phyloP scores from a whole-genome alignment of 306 rosid genomes.

The Luffa aegyptiaca region DNA sequence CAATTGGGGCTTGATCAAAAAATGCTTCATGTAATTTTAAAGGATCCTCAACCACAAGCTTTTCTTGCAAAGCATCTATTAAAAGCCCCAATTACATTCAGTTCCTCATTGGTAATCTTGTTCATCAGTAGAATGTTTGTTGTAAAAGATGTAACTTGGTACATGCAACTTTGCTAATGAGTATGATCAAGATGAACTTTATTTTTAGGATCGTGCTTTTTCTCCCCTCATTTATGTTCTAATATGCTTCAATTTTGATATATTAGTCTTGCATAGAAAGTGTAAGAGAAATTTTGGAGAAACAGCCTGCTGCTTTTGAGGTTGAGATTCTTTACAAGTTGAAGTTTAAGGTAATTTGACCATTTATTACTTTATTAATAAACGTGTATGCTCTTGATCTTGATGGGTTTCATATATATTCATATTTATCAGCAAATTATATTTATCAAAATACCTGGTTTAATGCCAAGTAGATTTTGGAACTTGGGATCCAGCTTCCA shows the following conservation, averaged over 20 bases:
- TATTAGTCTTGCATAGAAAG: constrained; percentile 54
- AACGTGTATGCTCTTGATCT: neutral
- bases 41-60: too few relatives aligned
- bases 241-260: neutral
- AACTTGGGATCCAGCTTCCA: constrained; percentile 54
- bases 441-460: constrained; percentile 9
- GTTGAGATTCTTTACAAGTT: constrained; percentile 53
- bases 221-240: neutral
- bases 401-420: constrained; percentile 7
- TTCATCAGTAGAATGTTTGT: neutral
- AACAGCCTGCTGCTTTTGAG: constrained; percentile 38
- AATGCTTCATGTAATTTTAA: too few relatives aligned
- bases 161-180: neutral
- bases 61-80: too few relatives aligned
- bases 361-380: constrained; percentile 3
- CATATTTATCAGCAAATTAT: neutral
- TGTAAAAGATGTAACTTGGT: neutral
- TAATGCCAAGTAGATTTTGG: constrained; percentile 40
- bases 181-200: neutral
- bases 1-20: too few relatives aligned
- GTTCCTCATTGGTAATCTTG: neutral
- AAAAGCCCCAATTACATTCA: neutral
- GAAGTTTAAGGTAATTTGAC: constrained; percentile 54
- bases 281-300: constrained; percentile 36
- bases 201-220: neutral